Percentiles rank a stretch among this genome's conserved stretches.
These are phyloP conservation scores for Pestalotiopsis sp. DNA, from an alignment of 2,329 filamentous ascomycete species.

Conservation along the genomic window DNA sequence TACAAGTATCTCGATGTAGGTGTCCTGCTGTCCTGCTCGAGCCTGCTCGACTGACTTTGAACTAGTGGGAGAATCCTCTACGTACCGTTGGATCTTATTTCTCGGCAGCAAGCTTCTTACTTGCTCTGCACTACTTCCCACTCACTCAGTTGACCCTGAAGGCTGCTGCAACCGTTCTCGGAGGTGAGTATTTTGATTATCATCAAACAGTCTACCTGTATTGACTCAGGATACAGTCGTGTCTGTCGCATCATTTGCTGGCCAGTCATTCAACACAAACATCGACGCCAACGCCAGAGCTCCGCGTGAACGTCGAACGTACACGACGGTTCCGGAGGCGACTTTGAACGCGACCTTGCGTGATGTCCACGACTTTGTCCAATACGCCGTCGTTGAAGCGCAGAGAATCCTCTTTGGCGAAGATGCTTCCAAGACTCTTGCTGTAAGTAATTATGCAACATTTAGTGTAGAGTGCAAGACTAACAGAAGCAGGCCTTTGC, in stretches of 20 bases:
- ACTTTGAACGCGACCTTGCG: slow-evolving; percentile 7
- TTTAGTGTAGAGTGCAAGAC: no score
- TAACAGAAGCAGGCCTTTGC: neutral
- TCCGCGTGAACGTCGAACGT: neutral
- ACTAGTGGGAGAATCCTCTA: slow-evolving; percentile 5
- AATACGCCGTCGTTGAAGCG: slow-evolving; percentile 6
- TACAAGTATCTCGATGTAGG: slow-evolving; percentile 8
- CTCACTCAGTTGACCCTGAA: neutral
- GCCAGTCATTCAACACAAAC: neutral
- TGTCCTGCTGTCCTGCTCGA: neutral
- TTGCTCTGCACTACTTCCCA: slow-evolving; percentile 1
- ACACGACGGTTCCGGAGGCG: neutral
- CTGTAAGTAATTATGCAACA: neutral
- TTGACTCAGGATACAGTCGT: neutral
- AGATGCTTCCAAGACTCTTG: slow-evolving; percentile 1
- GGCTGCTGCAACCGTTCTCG: neutral
- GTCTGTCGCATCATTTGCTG: slow-evolving; percentile 1
- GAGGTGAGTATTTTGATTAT: neutral
- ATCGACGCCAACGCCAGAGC: neutral
- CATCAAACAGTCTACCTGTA: no score
- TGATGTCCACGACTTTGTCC: slow-evolving; percentile 7
- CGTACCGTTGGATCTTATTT: slow-evolving; percentile 5
- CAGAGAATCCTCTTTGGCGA: slow-evolving; percentile 8
- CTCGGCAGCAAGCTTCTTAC: neutral
- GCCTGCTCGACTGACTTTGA: neutral